Base-by-base conservation (phyloP, 2,329 filamentous ascomycete species). In the Epichloe aotearoae region DNA sequence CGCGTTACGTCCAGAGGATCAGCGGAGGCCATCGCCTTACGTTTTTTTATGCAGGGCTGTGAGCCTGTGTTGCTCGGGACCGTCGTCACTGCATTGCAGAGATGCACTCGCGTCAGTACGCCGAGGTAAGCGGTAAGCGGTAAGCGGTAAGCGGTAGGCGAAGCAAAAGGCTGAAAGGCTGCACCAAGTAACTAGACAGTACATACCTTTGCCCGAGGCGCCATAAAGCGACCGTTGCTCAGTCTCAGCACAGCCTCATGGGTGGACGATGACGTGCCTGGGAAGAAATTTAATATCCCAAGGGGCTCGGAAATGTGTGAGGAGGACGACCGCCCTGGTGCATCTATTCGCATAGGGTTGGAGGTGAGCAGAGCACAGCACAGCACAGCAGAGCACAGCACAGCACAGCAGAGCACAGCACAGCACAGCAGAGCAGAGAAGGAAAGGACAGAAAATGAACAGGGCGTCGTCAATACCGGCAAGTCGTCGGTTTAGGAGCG, bases 1-100 rank as follows among this genome's bases (percentile, higher is more conserved):
- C 50, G 52, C 48, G 54, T 54, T 34, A 52, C 52, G 50, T 52
- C 46, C 20, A 46, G 53, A 49, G 53, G 39, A 46, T 59, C 54
- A 51, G 53, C 47, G 44, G 55, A 55, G 47, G 59, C 58, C 57
- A 60, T 60, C 48, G 52, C 54, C 54, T 43, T 39, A 47, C 49
- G 37, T 43, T 33, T 26, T 19, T 49, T 26, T 50, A 53, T 49
- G 51, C 38, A 34, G 33, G 51, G 52, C 49, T 37, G 15, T 47
- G 52, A 54, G 49, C 51, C 52, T 49, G 50, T 50, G 51, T 34
- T 54, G 52, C 50, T 53, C 53, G 46, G 52, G 45, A 45, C 43
- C 43, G 50, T 42, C 33, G 50, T 47, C 23, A 40, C 44, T 45
- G n/a, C 44, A 14, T 38, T 36, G n/a, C 15, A n/a, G 49, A 23